Percentiles rank a stretch among this genome's conserved stretches.
These are phyloP conservation scores for Phytophthora pini DNA, from an alignment of 352 stramenopile species.

Conservation along the genomic window DNA sequence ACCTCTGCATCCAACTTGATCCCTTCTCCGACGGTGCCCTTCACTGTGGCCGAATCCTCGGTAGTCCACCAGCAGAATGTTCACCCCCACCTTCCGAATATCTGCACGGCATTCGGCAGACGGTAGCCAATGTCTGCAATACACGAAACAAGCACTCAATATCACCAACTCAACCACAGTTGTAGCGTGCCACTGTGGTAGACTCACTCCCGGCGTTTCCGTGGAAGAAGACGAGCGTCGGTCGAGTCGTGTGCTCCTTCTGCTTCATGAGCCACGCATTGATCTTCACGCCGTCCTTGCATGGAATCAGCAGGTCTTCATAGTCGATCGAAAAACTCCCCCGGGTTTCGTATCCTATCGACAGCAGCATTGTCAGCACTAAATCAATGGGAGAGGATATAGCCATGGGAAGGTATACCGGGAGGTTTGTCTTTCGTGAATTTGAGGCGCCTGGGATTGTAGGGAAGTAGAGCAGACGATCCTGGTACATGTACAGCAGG, in stretches of 20 bases:
- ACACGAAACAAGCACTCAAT: not conserved
- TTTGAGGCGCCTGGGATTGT: conserved; percentile 78
- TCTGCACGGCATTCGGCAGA: conserved; percentile 92
- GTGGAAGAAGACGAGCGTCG: conserved; percentile 96
- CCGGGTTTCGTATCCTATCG: conserved; percentile 86
- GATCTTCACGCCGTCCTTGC: conserved; percentile 84
- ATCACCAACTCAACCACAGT: not conserved
- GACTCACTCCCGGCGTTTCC: conserved; percentile 92
- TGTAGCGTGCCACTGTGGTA: not conserved
- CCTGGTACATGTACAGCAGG: conserved; percentile 85
- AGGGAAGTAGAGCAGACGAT: conserved; percentile 86
- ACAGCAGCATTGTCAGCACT: conserved; percentile 9
- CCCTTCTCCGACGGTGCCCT: conserved; percentile 84
- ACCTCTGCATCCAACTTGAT: conserved; percentile 93
- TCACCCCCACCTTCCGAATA: conserved; percentile 90
- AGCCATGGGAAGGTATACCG: conserved; percentile 35
- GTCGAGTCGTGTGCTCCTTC: conserved; percentile 46
- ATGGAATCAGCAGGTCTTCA: conserved; percentile 89
- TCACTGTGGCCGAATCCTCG: conserved; percentile 94
- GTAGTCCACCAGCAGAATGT: conserved; percentile 96
- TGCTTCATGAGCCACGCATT: conserved; percentile 95
- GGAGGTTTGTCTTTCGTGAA: conserved; percentile 82
- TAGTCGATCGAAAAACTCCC: conserved; percentile 90
- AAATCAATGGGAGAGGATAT: not conserved
- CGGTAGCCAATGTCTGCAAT: conserved; percentile 92